Evolutionary conservation across 257 asterid species (phyloP), one percentile per base, ranked within the genome.

Genomic region (Primulina eburnea): DNA sequence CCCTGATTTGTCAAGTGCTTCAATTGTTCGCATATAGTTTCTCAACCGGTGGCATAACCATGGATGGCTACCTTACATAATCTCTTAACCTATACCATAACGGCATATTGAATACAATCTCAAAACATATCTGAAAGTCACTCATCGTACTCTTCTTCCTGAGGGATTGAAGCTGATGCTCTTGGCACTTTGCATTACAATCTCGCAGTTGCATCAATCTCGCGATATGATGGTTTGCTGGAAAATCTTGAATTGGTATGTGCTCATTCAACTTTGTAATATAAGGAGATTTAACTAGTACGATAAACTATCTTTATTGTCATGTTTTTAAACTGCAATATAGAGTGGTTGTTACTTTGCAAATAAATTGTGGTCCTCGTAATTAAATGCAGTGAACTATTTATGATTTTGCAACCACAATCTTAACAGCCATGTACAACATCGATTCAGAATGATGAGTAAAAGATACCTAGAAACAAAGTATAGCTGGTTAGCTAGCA

Each of bases 21-120:
- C 97, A 73, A 76, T 91, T 60, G 78, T 91, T 65, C 96, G 96
- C 71, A 83, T 94, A 69, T 88, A 86, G 81, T 80, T 62, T 61
- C 6, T 32, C 33, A 32, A 67, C 62, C 28, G 16, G 63, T 18
- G 6, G 62, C 29, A 16, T 30, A 70, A 69, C 7, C 56, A 26
- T 21, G 43, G 47, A 20, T 29, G 5, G 24, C 67, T 62, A 17
- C 12, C 65, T 40, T 9, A 18, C 28, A 21, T 20, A 16, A 16
- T 50, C 2, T 50, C 56, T 50, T 4, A 50, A 37, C 62, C 73
- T 16, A 24, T 24, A 24, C 26, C 26, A 24, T 24, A 29, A 18
- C 26, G 1, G 76, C 71, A 64, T 55, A 64, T 16, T 38, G n/a
- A 52, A 69, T 63, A 21, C 34, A 32, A 43, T 18, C 62, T 72